A percentile compares a stretch with the other conserved stretches of the same genome.
These are phyloP conservation scores for Cordyceps farinosa DNA, from an alignment of 2,329 filamentous ascomycete species.

Conservation along the genomic window DNA sequence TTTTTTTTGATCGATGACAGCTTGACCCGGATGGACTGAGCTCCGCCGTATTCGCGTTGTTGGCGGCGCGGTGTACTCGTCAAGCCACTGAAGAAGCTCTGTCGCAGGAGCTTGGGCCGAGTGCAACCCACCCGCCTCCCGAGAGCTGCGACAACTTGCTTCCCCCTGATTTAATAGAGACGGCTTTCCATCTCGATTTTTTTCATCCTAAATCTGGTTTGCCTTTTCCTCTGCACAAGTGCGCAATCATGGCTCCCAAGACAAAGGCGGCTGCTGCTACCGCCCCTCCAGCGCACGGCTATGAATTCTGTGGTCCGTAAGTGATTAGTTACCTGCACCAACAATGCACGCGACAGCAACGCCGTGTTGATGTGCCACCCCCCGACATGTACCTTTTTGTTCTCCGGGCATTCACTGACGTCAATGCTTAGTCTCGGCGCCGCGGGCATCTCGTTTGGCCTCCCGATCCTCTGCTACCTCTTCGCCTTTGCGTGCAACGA, in stretches of 20 bases:
- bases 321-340: slow-evolving; percentile 22
- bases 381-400: background rate
- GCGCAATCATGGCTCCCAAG: slow-evolving; percentile 31
- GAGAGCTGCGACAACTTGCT: background rate
- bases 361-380: background rate
- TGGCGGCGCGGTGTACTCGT: too few species aligned
- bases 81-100: too few species aligned
- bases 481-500: slow-evolving; percentile 90
- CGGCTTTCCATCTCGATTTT: slow-evolving; percentile 4
- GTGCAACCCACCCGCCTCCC: background rate
- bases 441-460: slow-evolving; percentile 70
- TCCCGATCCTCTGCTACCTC: slow-evolving; percentile 74
- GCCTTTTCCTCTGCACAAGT: slow-evolving; percentile 1
- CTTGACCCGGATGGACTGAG: slow-evolving; percentile 26
- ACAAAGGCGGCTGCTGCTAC: slow-evolving; percentile 26
- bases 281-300: slow-evolving; percentile 37
- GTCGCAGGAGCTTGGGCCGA: background rate
- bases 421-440: slow-evolving; percentile 63
- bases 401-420: slow-evolving; percentile 17
- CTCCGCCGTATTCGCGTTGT: slow-evolving; percentile 20
- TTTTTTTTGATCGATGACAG: slow-evolving; percentile 21
- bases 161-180: background rate
- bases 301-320: slow-evolving; percentile 53
- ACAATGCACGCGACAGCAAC: background rate
- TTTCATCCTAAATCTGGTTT: background rate